Conservation (phyloP, 495 filamentous ascomycete genomes). For the Hypomontagnella submonticulosa region DNA sequence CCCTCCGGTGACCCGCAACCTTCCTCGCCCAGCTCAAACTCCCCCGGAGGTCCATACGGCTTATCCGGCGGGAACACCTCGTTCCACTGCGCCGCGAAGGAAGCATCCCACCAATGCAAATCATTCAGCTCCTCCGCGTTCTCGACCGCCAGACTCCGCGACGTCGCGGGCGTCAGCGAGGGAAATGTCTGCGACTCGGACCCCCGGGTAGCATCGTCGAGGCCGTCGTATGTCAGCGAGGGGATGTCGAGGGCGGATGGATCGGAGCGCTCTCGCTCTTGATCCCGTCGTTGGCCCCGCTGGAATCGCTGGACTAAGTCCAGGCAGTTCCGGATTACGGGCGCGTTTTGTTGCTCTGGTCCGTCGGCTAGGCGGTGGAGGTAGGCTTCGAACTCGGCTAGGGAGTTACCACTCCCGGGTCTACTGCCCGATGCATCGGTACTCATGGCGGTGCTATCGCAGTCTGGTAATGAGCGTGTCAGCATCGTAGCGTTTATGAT, state of each 20-base stretch:
- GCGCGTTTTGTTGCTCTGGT: neutral
- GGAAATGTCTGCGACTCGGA: constrained; percentile 10
- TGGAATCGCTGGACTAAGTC: constrained; percentile 11
- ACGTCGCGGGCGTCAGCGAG: neutral
- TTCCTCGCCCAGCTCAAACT: neutral
- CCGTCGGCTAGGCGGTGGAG: constrained; percentile 5
- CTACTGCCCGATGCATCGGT: neutral
- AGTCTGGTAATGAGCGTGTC: constrained; percentile 8
- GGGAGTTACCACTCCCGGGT: neutral
- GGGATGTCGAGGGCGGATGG: neutral
- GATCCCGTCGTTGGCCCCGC: neutral
- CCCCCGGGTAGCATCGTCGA: neutral
- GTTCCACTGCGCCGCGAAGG: constrained; percentile 14
- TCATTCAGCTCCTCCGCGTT: constrained; percentile 1
- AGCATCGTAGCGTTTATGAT: neutral
- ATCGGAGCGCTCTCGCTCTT: neutral
- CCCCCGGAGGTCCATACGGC: neutral
- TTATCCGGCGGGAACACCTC: constrained; percentile 7
- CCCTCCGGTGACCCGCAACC: constrained; percentile 3
- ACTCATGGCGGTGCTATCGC: neutral
- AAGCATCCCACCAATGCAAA: neutral
- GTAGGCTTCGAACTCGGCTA: constrained; percentile 15
- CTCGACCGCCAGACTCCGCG: neutral
- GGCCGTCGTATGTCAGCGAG: constrained; percentile 7
- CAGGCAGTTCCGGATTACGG: constrained; percentile 9